Evolutionary conservation across 441 rosid genomes (phyloP).

Genomic region (Omphalea diandra): DNA sequence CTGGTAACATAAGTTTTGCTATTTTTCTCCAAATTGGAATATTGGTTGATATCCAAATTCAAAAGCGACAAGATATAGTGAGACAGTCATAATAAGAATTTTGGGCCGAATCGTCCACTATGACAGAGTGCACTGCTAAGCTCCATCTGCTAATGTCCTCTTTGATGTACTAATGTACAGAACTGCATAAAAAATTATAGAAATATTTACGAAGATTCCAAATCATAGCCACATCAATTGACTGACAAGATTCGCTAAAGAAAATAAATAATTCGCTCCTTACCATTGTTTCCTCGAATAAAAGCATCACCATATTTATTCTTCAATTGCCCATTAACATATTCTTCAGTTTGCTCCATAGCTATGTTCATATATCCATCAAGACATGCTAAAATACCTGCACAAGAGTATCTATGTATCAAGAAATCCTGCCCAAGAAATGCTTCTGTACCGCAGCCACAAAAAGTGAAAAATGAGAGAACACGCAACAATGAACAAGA

Average conservation of each 20-base stretch:
- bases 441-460: background rate
- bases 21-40: too few species aligned
- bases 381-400: slow-evolving; percentile 80
- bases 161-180: slow-evolving; percentile 71
- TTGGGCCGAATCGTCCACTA: background rate
- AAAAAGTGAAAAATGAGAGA: background rate
- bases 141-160: slow-evolving; percentile 63
- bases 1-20: too few species aligned
- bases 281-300: slow-evolving; percentile 88
- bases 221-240: background rate
- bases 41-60: too few species aligned
- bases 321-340: slow-evolving; percentile 46
- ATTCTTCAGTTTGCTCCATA: slow-evolving; percentile 70
- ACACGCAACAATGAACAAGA: background rate
- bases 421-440: background rate
- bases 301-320: slow-evolving; percentile 89
- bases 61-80: too few species aligned
- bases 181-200: slow-evolving; percentile 41
- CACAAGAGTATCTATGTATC: slow-evolving; percentile 7
- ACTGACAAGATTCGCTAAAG: background rate
- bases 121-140: slow-evolving; percentile 30
- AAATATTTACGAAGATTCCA: background rate
- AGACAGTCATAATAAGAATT: background rate
- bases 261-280: background rate
- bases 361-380: slow-evolving; percentile 47